Evolutionary conservation across 352 stramenopile species (phyloP).

Genomic region (Thraustotheca clavata): DNA sequence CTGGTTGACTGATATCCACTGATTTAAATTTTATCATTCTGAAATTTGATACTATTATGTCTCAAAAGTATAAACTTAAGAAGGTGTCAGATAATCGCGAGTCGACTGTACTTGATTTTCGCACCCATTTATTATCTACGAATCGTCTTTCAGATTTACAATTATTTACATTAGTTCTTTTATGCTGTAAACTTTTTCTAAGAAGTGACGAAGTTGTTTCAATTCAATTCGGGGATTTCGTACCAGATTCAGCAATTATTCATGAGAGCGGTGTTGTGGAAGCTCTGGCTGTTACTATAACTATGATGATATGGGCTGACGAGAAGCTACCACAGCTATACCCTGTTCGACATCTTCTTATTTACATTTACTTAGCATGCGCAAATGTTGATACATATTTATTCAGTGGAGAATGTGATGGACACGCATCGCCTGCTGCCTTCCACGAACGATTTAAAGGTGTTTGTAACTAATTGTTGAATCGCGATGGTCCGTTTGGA

Average conservation of each 20-base stretch:
- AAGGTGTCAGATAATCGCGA: too few relatives aligned
- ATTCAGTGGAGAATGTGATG: background rate
- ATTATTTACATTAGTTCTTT: background rate
- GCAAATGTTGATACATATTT: background rate
- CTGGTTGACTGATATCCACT: too few relatives aligned
- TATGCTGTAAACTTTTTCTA: background rate
- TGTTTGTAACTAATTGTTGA: background rate
- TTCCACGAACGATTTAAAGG: background rate
- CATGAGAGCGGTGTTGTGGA: background rate
- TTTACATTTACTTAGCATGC: background rate
- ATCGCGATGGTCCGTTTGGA: slow-evolving; percentile 1
- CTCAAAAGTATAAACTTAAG: too few relatives aligned
- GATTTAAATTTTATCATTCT: too few relatives aligned
- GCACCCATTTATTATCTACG: background rate
- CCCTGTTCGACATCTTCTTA: slow-evolving; percentile 1
- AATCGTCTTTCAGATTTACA: background rate
- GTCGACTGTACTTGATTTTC: too few relatives aligned
- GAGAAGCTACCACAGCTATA: background rate
- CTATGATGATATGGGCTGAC: slow-evolving; percentile 4
- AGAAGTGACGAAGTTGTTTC: background rate
- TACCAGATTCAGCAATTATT: slow-evolving; percentile 1
- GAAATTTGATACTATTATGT: too few relatives aligned
- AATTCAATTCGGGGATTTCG: background rate
- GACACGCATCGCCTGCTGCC: background rate
- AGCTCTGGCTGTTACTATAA: background rate